These are phyloP conservation scores for Boletus smithii DNA, from an alignment of 1,284 basidiomycete species.

Conservation along the genomic window DNA sequence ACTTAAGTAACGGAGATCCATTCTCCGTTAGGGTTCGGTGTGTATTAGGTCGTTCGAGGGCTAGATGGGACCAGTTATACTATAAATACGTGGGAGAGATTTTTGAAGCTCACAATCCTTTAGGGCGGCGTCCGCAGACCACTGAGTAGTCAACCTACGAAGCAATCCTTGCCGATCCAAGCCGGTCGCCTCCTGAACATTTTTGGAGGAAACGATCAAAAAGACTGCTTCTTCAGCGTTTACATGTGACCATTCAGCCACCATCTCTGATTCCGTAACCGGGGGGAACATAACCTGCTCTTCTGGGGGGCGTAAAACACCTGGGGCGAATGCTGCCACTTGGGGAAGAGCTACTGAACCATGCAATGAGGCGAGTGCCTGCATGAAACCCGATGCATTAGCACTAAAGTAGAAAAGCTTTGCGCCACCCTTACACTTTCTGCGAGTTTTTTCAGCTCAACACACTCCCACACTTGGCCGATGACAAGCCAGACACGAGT, in stretches of 20 bases:
- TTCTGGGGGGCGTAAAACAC: slow-evolving; percentile 32
- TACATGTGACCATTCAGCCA: slow-evolving; percentile 37
- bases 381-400: slow-evolving; percentile 11
- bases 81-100: slow-evolving; percentile 3
- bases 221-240: slow-evolving; percentile 53
- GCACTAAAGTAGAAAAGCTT: slow-evolving; percentile 9
- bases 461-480: slow-evolving; percentile 68
- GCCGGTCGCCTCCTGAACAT: slow-evolving; percentile 61
- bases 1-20: slow-evolving; percentile 67
- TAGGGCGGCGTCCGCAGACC: slow-evolving; percentile 76
- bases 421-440: slow-evolving; percentile 47
- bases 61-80: slow-evolving; percentile 31
- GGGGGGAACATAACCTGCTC: slow-evolving; percentile 29
- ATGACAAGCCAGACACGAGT: slow-evolving; percentile 65
- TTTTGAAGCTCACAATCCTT: slow-evolving; percentile 61
- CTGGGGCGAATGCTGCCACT: slow-evolving; percentile 29
- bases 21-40: slow-evolving; percentile 64
- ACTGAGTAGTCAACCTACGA: slow-evolving; percentile 52
- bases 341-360: slow-evolving; percentile 34
- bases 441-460: slow-evolving; percentile 51
- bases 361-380: slow-evolving; percentile 39
- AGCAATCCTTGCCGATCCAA: slow-evolving; percentile 56
- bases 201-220: slow-evolving; percentile 48
- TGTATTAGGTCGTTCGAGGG: slow-evolving; percentile 58
- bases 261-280: slow-evolving; percentile 15